Evolutionary conservation across 176 grass and related monocot species (phyloP).

Genomic region (Oryza australiensis): DNA sequence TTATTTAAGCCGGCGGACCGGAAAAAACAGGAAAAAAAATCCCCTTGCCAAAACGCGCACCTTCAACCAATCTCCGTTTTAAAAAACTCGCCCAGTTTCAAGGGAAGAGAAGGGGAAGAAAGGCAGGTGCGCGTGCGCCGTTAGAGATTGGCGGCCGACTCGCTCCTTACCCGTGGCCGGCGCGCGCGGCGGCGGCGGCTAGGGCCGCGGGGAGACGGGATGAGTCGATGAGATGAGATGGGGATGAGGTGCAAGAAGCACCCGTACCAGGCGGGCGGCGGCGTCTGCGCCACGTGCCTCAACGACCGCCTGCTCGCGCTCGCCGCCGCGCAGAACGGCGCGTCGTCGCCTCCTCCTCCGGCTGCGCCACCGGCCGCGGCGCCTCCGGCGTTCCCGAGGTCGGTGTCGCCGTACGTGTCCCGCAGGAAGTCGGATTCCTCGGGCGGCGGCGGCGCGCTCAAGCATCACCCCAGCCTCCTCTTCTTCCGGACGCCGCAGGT

Average conservation of each 20-base stretch:
- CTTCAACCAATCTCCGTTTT: conserved; percentile 4
- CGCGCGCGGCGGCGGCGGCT: neutral
- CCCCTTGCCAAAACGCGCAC: neutral
- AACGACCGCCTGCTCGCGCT: conserved; percentile 78
- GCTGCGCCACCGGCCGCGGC: neutral
- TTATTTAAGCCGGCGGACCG: conserved; percentile 44
- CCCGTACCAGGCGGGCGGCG: conserved; percentile 59
- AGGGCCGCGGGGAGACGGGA: neutral
- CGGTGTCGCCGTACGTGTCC: conserved; percentile 66
- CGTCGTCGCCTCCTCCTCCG: conserved; percentile 16
- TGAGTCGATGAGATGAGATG: conserved; percentile 6
- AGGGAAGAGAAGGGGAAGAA: neutral
- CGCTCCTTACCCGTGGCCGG: conserved; percentile 6
- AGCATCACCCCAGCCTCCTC: conserved; percentile 49
- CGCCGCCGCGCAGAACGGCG: conserved; percentile 62
- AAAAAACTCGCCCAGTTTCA: conserved; percentile 34
- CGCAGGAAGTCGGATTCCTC: conserved; percentile 58
- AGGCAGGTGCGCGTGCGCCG: conserved; percentile 13
- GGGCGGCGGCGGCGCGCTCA: neutral
- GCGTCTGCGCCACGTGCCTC: conserved; percentile 94
- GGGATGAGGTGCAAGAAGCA: conserved; percentile 93
- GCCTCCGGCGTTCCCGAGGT: conserved; percentile 53
- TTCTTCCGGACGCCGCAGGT: conserved; percentile 94
- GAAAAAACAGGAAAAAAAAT: conserved; percentile 28
- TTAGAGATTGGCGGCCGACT: conserved; percentile 12